Evolutionary conservation across 2,329 filamentous ascomycete species (phyloP).

Genomic region (Sclerotinia trifoliorum): DNA sequence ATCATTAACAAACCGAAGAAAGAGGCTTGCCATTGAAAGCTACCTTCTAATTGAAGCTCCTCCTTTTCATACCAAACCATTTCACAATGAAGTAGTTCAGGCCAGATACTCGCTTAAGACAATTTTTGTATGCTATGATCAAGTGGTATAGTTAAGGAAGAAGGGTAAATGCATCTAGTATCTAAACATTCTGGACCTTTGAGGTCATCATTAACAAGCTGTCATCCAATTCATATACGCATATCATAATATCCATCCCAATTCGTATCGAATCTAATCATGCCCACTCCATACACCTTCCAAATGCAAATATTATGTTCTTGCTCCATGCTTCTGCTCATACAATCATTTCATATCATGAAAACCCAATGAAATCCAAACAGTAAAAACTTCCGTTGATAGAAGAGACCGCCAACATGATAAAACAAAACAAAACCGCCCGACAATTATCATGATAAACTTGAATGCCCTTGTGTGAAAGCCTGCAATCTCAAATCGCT

Average conservation of each 20-base stretch:
- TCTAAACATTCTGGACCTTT: slow-evolving; percentile 14
- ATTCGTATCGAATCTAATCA: slow-evolving; percentile 8
- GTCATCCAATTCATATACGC: slow-evolving; percentile 12
- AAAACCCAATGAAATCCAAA: slow-evolving; percentile 3
- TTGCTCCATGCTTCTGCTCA: slow-evolving; percentile 13
- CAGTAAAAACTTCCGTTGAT: not conserved
- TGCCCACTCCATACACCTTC: slow-evolving; percentile 14
- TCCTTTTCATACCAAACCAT: not conserved
- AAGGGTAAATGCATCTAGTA: slow-evolving; percentile 10
- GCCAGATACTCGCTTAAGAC: not conserved
- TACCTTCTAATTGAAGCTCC: not conserved
- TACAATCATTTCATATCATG: slow-evolving; percentile 14
- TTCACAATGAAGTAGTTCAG: not conserved
- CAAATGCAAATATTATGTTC: slow-evolving; percentile 13
- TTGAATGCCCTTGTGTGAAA: slow-evolving; percentile 15
- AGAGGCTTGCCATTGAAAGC: too few relatives aligned
- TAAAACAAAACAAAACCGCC: not conserved
- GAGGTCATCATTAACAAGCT: slow-evolving; percentile 6
- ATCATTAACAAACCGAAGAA: not conserved
- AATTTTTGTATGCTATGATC: slow-evolving; percentile 16
- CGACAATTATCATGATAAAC: slow-evolving; percentile 5
- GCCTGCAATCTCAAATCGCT: slow-evolving; percentile 15
- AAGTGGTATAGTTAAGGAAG: slow-evolving; percentile 5
- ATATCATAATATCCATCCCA: slow-evolving; percentile 17
- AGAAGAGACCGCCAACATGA: not conserved